Base-by-base conservation (phyloP, 768 basidiomycete genomes). In the Leucocoprinus birnbaumii region DNA sequence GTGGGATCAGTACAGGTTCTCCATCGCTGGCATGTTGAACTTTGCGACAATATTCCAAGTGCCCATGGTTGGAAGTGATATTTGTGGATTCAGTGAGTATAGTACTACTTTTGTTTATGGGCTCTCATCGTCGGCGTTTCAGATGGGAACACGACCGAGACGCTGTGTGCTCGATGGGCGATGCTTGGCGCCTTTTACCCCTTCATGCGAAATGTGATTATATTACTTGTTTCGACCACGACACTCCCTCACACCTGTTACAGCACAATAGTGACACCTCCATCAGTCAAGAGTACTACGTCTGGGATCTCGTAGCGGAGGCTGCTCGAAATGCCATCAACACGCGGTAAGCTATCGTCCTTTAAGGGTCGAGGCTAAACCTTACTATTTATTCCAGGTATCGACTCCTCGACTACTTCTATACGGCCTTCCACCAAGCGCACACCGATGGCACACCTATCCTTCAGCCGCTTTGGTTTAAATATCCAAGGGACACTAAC, bases 31-130 rank as follows among this genome's bases (percentile, higher is more conserved):
- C 4, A 83, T 87, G 71, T 70, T 88, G 22, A 80, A 79, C n/a
- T 83, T 87, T 69, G 82, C 85, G 5, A 71, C 74, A 2, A 66
- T 89, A 13, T 87, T 79, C 62, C 84, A 86, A 59, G 68, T 88
- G 1, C 89, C 89, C 0, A 86, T 91, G 86, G 81, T 89, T 31
- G 89, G 89, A 2, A 80, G 80, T 46, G 89, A 92, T 67, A 84
- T 87, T 53, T 88, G 84, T 61, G 86, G 85, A 2, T 86, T 78
- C 65, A 78, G 82, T 82, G 58, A 14, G 79, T 26, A 21, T 35
- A 45, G 19, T 16, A 18, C 38, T 24, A 25, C 13, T 24, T 24
- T 31, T 3, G 26, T 59, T 34, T 22, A 11, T 42, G 16, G 25
- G 22, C 31, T 57, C 9, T n/a, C 26, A 34, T 24, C 2, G 14